phyloP scores from a whole-genome alignment of 116 monocot species.

The Thalassia testudinum region DNA sequence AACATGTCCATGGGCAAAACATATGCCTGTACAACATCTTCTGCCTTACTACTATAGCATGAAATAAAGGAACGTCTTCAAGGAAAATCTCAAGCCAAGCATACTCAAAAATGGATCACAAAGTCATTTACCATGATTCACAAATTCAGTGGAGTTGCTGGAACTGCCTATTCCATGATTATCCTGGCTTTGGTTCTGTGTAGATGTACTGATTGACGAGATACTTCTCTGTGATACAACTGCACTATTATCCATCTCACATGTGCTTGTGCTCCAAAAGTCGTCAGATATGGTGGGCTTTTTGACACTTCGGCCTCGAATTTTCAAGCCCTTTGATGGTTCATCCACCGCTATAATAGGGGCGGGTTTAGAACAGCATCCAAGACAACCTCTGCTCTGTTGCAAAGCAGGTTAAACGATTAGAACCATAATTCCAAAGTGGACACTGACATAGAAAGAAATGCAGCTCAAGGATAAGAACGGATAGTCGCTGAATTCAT shows the following conservation, averaged over 20 bases:
- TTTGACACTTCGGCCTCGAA: constrained; percentile 54
- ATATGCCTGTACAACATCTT: too few relatives aligned
- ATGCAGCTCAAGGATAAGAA: too few relatives aligned
- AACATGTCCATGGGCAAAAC: too few relatives aligned
- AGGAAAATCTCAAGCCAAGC: too few relatives aligned
- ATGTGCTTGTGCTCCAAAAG: constrained; percentile 89
- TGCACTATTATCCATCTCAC: constrained; percentile 88
- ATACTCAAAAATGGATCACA: too few relatives aligned
- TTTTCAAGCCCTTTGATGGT: constrained; percentile 81
- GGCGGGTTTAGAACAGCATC: constrained; percentile 74
- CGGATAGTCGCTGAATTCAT: too few relatives aligned
- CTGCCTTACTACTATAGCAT: too few relatives aligned
- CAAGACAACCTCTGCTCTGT: constrained; percentile 99
- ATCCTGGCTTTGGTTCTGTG: constrained; percentile 42
- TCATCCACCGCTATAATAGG: constrained; percentile 87
- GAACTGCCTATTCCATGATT: constrained; percentile 43
- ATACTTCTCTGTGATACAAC: constrained; percentile 80
- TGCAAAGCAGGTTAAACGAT: constrained; percentile 55
- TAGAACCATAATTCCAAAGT: constrained; percentile 17
- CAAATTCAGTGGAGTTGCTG: constrained; percentile 53
- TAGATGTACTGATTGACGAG: constrained; percentile 76
- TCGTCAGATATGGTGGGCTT: constrained; percentile 59
- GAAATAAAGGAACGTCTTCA: too few relatives aligned
- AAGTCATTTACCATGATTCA: constrained; percentile 67
- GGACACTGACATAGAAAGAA: too few relatives aligned